Conservation (phyloP, 1,284 basidiomycete genomes). For the Ganoderma lingzhi region DNA sequence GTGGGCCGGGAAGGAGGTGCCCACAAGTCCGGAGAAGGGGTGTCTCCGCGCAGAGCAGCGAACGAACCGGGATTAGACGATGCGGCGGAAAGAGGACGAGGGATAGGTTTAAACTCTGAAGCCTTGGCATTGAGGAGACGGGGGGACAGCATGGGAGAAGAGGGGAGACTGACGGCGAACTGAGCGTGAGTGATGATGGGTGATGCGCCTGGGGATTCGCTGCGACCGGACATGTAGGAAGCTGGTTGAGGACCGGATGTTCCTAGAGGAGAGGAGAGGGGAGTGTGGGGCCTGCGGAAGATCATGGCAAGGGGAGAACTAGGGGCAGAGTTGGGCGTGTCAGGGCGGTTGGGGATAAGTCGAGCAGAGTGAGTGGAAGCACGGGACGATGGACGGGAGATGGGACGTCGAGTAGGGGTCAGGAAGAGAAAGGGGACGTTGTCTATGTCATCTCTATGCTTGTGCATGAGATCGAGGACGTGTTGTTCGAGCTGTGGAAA, state of each 20-base stretch:
- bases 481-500: constrained; percentile 71
- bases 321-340: constrained; percentile 76
- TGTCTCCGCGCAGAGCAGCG: constrained; percentile 65
- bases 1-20: constrained; percentile 74
- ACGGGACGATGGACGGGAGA: constrained; percentile 83
- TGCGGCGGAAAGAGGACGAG: constrained; percentile 74
- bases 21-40: constrained; percentile 85
- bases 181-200: constrained; percentile 73
- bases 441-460: constrained; percentile 82
- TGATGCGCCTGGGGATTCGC: constrained; percentile 72
- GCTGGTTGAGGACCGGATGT: constrained; percentile 51
- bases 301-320: constrained; percentile 73
- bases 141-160: constrained; percentile 61
- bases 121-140: constrained; percentile 73
- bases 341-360: constrained; percentile 66
- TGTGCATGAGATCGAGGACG: constrained; percentile 87
- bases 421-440: constrained; percentile 85
- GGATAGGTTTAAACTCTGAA: constrained; percentile 72
- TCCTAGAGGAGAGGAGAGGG: constrained; percentile 74
- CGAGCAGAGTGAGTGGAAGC: constrained; percentile 76
- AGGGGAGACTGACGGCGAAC: constrained; percentile 73
- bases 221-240: constrained; percentile 67
- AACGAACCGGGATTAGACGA: constrained; percentile 72
- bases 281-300: constrained; percentile 81
- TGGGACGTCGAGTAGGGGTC: constrained; percentile 78